A percentile compares a stretch with the other conserved stretches of the same genome.
These are phyloP conservation scores for Cercophora sp. DNA, from an alignment of 495 filamentous ascomycete species.

Conservation along the genomic window DNA sequence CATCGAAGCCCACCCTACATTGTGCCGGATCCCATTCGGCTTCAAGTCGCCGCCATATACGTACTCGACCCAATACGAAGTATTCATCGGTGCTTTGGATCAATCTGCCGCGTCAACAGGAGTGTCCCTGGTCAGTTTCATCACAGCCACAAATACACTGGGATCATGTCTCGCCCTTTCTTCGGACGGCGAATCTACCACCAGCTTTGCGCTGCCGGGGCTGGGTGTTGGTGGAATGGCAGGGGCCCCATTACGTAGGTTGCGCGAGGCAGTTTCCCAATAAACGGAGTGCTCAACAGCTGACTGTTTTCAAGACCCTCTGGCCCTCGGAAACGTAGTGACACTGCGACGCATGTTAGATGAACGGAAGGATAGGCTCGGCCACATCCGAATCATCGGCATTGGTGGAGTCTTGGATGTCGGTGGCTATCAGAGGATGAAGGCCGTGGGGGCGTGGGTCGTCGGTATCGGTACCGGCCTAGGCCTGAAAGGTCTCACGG, in stretches of 20 bases:
- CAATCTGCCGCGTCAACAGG: constrained; percentile 14
- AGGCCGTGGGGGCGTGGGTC: constrained; percentile 54
- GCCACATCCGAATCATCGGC: constrained; percentile 55
- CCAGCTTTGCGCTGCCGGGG: constrained; percentile 40
- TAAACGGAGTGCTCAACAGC: too few relatives aligned
- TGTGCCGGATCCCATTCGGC: constrained; percentile 43
- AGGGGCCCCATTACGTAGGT: constrained; percentile 57
- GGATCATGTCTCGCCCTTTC: constrained; percentile 58
- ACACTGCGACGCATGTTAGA: constrained; percentile 56
- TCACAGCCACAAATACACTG: constrained; percentile 70
- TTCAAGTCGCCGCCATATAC: constrained; percentile 73
- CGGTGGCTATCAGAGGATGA: constrained; percentile 58
- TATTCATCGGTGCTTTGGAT: constrained; percentile 47
- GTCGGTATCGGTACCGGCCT: constrained; percentile 64
- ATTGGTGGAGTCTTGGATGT: constrained; percentile 62
- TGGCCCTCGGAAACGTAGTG: constrained; percentile 68
- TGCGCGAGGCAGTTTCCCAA: too few relatives aligned
- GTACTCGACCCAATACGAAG: constrained; percentile 53
- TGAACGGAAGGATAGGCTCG: constrained; percentile 29
- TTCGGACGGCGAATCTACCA: constrained; percentile 16
- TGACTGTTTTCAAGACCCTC: constrained; percentile 31
- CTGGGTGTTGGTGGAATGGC: constrained; percentile 62
- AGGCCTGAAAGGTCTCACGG: constrained; percentile 52
- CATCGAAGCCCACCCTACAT: constrained; percentile 1
- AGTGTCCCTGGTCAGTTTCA: constrained; percentile 49